A percentile compares a stretch with the other conserved stretches of the same genome.
phyloP scores from a whole-genome alignment of 176 grass and related monocot genomes.

The Cenchrus fungigraminus region DNA sequence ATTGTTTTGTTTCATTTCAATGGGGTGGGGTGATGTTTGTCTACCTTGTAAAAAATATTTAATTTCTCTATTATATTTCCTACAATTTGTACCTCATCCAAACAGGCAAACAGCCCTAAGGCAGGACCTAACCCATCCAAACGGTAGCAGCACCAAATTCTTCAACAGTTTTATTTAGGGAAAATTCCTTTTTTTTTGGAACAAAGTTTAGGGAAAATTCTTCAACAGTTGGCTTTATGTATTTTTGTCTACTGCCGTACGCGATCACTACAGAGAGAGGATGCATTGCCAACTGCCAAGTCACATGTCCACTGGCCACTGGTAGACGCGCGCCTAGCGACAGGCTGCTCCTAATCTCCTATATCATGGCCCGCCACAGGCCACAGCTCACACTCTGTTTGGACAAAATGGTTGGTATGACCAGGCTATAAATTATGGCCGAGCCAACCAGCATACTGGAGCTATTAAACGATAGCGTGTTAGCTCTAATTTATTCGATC shows the following conservation, averaged over 20 bases:
- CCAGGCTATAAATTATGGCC: conserved; percentile 3
- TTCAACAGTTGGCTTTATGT: neutral
- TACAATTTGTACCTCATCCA: neutral
- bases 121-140: conserved; percentile 5
- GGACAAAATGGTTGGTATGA: conserved; percentile 39
- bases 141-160: neutral
- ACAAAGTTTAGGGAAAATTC: neutral
- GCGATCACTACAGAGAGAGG: too few species aligned
- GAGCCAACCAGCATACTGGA: neutral
- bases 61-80: too few species aligned
- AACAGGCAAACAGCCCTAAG: neutral
- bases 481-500: neutral
- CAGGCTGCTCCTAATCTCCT: neutral
- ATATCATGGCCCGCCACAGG: neutral
- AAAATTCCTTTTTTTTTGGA: neutral
- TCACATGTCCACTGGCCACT: too few species aligned
- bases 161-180: neutral
- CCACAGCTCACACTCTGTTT: neutral
- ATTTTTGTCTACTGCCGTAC: too few species aligned
- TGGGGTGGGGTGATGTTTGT: too few species aligned
- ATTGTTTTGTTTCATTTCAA: too few species aligned
- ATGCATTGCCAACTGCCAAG: too few species aligned
- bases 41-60: too few species aligned
- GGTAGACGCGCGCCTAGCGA: neutral
- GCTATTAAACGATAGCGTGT: neutral